A percentile compares a stretch with the other conserved stretches of the same genome.
phyloP scores from a whole-genome alignment of 2,329 filamentous ascomycete species.

The Ceratocystis smalleyi region DNA sequence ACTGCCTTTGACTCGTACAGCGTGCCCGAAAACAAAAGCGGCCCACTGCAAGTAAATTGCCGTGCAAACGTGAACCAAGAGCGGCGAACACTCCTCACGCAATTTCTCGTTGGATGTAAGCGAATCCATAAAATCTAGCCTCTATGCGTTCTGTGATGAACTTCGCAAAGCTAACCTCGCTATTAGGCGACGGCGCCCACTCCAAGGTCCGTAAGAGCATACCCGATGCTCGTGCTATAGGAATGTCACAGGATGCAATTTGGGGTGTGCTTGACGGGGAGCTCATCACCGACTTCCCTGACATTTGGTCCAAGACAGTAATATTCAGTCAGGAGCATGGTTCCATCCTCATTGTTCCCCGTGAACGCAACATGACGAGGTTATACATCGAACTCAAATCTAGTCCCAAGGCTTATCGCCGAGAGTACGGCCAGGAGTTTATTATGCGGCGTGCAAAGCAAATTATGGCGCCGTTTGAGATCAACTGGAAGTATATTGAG shows the following conservation, averaged over 20 bases:
- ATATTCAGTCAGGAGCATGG: slow-evolving; percentile 52
- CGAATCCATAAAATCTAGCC: slow-evolving; percentile 2
- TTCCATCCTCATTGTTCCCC: slow-evolving; percentile 57
- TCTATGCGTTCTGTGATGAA: neutral
- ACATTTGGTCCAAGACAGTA: slow-evolving; percentile 59
- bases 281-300: slow-evolving; percentile 56
- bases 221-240: slow-evolving; percentile 38
- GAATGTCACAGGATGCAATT: slow-evolving; percentile 37
- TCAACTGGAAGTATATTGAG: slow-evolving; percentile 44
- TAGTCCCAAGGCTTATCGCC: slow-evolving; percentile 27
- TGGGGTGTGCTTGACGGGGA: slow-evolving; percentile 62
- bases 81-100: slow-evolving; percentile 36
- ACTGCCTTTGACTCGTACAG: slow-evolving; percentile 47
- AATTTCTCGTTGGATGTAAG: slow-evolving; percentile 53
- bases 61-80: slow-evolving; percentile 37
- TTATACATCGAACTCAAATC: slow-evolving; percentile 42
- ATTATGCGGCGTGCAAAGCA: slow-evolving; percentile 52
- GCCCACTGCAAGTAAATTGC: slow-evolving; percentile 36
- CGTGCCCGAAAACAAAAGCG: slow-evolving; percentile 29
- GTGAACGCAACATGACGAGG: slow-evolving; percentile 57
- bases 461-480: slow-evolving; percentile 42
- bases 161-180: neutral
- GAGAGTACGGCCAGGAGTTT: slow-evolving; percentile 43
- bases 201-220: slow-evolving; percentile 54
- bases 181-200: slow-evolving; percentile 51